Percentiles rank a stretch among this genome's conserved stretches.
These are phyloP conservation scores for Durio zibethinus DNA, from an alignment of 345 rosid genomes.

Conservation along the genomic window DNA sequence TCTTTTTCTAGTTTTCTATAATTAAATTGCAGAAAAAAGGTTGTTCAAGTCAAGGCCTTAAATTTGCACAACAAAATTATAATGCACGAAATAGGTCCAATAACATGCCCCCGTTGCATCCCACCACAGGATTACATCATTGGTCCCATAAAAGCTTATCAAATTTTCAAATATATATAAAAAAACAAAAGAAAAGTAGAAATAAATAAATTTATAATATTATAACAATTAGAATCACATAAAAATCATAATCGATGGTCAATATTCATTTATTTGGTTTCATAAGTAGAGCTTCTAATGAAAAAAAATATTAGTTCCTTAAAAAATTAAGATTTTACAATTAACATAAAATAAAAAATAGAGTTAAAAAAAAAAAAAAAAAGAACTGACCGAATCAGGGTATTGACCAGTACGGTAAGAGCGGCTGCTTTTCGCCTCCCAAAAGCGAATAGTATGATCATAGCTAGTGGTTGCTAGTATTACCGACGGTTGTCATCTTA, in stretches of 20 bases:
- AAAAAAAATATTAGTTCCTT: background rate
- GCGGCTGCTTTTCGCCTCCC: constrained; percentile 96
- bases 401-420: constrained; percentile 91
- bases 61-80: background rate
- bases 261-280: background rate
- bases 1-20: background rate
- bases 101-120: background rate
- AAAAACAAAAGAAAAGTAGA: no score
- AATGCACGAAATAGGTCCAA: background rate
- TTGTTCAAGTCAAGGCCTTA: background rate
- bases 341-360: background rate
- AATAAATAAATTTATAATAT: background rate
- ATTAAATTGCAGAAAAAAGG: background rate
- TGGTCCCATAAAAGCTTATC: background rate
- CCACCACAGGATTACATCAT: background rate
- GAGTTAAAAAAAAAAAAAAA: background rate
- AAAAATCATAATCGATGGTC: background rate
- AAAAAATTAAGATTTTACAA: background rate
- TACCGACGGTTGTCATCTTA: constrained; percentile 74
- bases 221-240: background rate
- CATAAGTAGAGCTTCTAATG: background rate
- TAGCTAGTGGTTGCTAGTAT: constrained; percentile 94
- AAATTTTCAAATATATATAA: background rate
- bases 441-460: constrained; percentile 83
- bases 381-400: constrained; percentile 67